Conservation (phyloP, 352 stramenopile species). For the Bremia lactucae region DNA sequence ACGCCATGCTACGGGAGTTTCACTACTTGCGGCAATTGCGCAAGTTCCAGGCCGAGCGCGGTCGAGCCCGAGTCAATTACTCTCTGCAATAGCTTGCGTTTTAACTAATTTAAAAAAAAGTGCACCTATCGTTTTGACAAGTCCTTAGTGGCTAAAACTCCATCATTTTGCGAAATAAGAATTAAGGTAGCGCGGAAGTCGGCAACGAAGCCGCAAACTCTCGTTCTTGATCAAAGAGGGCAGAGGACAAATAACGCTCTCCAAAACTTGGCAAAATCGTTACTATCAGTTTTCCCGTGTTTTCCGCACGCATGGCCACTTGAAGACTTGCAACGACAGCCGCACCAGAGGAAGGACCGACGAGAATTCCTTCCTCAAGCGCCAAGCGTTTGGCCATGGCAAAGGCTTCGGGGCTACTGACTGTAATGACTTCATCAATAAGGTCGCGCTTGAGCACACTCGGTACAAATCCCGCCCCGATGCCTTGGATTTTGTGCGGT, state of each 20-base stretch:
- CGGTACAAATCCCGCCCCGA: conserved; percentile 74
- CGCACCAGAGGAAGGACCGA: conserved; percentile 79
- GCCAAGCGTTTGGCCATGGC: conserved; percentile 80
- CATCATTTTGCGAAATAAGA: too few species aligned
- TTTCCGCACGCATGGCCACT: conserved; percentile 72
- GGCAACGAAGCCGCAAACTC: conserved; percentile 65
- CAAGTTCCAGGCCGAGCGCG: conserved; percentile 58
- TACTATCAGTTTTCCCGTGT: conserved; percentile 81
- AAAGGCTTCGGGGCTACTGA: conserved; percentile 72
- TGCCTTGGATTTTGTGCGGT: conserved; percentile 83
- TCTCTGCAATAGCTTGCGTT: too few species aligned
- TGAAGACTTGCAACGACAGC: conserved; percentile 79
- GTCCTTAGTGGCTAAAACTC: too few species aligned
- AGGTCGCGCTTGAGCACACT: conserved; percentile 70
- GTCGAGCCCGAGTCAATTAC: conserved; percentile 31
- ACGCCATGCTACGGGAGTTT: conserved; percentile 55
- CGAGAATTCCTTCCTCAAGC: conserved; percentile 77
- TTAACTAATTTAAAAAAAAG: not conserved
- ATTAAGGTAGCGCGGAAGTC: not conserved
- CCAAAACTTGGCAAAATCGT: conserved; percentile 86
- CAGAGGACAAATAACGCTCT: conserved; percentile 78
- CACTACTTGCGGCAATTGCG: conserved; percentile 69
- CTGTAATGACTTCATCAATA: conserved; percentile 85
- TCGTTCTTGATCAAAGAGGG: conserved; percentile 71
- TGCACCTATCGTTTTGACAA: too few species aligned